Base-by-base conservation (phyloP, 176 grass and related monocot species). In the Bonia amplexicaulis region DNA sequence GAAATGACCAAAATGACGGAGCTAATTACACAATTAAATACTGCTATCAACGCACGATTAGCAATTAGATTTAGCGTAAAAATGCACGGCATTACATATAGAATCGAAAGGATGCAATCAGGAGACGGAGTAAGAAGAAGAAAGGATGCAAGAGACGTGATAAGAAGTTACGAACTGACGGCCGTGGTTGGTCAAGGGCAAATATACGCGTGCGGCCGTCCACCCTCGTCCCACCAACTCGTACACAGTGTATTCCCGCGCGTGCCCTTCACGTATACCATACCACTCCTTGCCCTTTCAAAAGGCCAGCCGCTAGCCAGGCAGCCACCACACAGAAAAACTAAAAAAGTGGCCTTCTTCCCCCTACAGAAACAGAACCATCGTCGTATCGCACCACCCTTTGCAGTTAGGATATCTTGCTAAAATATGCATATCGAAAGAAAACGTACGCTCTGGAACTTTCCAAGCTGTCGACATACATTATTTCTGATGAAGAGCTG, bases 191-290 rank as follows among this genome's bases (percentile, higher is more conserved):
- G 39, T 40, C 39, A 13, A 48, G 46, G 47, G 47, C 47, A 15
- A 15, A 14, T 27, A 63, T 63, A 63, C 60, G 60, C 23, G 23
- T 12, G 60, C 60, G 31, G 31, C 31, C 25, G 9, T 63, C 60
- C 60, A 29, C 22, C 9, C 23, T 27, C 25, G 6, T 4, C 39
- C 67, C 67, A 44, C 67, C 67, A 44, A 44, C 67, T 70, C 39
- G 12, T 69, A 10, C 67, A 23, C 64, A 25, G 45, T 16, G 23
- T 23, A 29, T 52, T 39, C 31, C 42, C 46, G 31, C 42, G 51
- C 49, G 66, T 70, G 66, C 35, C 37, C 76, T 63, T 46, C 76
- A 63, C 76, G 75, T 77, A 77, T 45, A 14, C 52, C 15, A 74
- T 53, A 19, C 10, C 53, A 40, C 6, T 15, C 19, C 31, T 8